Base-by-base conservation (phyloP, 2,329 filamentous ascomycete genomes). In the Hortaea sp. region DNA sequence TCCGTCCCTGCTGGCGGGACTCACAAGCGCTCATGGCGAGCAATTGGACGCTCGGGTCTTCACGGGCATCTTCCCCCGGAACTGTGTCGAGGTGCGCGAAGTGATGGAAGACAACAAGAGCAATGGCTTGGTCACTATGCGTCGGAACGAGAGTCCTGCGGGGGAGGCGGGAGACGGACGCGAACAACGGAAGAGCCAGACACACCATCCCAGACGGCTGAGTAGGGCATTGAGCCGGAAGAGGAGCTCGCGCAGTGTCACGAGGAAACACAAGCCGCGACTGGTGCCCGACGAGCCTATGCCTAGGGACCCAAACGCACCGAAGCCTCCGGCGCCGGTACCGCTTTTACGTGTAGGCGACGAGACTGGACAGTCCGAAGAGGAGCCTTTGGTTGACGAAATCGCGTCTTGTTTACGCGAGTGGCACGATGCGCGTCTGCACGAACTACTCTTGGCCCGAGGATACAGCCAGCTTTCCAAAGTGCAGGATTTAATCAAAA, bases 341-440 rank as follows among this genome's bases (percentile, higher is more conserved):
- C 92, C 92, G 4, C 92, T 97, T 85, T 76, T 98, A 44, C 95
- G 95, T 66, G 90, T 98, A 63, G 92, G 92, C 48, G 92, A 98
- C 61, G 92, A 98, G 70, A 95, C 88, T 1, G 87, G 89, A 1
- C 94, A 88, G 0, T 95, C 88, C 5, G 74, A 79, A 11, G 82
- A 85, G 6, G 94, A 98, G 64, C 92, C 92, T 2, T 69, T 98
- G 50, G 89, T 98, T 27, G 92, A 98, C 66, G 92, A 98, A 66
- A 97, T 98, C 57, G 89, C 92, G 10, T 95, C 89, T 3, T 98
- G 92, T 63, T 70, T 98, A 52, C 81, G 92, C 57, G 92, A 98
- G 75, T 98, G 92, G 94, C 90, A 98, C 69, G 94, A 92, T 13
- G 95, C 89, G 12, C 94, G 95, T 62, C 75, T 98, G 11, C 94